Percentiles rank a stretch among this genome's conserved stretches.
These are phyloP conservation scores for Andrographis paniculata DNA, from an alignment of 305 asterid species.

Conservation along the genomic window DNA sequence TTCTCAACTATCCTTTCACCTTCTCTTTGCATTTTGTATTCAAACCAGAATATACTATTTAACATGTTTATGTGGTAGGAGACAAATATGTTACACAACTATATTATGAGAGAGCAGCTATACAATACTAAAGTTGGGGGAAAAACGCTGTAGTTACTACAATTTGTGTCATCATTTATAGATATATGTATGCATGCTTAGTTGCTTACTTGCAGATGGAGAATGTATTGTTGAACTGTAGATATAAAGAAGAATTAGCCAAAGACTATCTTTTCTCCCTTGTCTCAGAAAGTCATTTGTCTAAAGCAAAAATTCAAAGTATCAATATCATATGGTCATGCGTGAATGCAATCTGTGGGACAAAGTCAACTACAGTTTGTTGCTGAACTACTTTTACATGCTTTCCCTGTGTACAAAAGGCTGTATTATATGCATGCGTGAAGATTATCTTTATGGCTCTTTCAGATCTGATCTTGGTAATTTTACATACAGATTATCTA, in stretches of 20 bases:
- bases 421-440: no score
- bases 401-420: no score
- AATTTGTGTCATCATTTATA: constrained; percentile 4
- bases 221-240: background rate
- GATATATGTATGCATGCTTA: background rate
- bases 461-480: background rate
- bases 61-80: background rate
- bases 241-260: no score
- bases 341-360: no score
- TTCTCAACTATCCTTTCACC: background rate
- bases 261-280: no score
- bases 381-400: no score
- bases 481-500: background rate
- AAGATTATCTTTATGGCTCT: no score
- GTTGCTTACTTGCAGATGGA: constrained; percentile 9
- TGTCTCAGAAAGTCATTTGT: no score
- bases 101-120: background rate
- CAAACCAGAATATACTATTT: no score
- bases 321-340: background rate
- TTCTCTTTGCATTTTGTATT: background rate
- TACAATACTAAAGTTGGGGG: constrained; percentile 1
- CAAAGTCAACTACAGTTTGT: no score
- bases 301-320: background rate
- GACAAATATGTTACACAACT: constrained; percentile 4
- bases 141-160: constrained; percentile 6